Percentiles rank a stretch among this genome's conserved stretches.
phyloP scores from a whole-genome alignment of 305 asterid species.

The Solanum hybrid region DNA sequence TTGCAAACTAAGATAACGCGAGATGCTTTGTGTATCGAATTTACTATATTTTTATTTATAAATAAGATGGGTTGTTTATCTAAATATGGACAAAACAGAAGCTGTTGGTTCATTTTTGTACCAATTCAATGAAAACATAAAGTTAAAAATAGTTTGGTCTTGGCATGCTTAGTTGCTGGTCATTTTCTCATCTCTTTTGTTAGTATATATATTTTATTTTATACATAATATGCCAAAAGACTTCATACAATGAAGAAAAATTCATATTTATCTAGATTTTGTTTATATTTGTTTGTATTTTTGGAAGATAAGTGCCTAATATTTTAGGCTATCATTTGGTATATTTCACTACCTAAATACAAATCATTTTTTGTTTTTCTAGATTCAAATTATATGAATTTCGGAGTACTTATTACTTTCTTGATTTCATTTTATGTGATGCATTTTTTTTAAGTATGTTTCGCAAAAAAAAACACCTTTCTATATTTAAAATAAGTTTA shows the following conservation, averaged over 20 bases:
- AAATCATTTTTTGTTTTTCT: neutral
- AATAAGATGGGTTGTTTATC: neutral
- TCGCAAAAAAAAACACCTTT: neutral
- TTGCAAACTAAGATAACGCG: rapidly evolving
- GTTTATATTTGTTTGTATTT: neutral
- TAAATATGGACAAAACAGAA: neutral
- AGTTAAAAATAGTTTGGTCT: neutral
- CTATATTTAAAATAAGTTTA: neutral
- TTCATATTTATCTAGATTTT: neutral
- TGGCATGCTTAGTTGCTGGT: neutral
- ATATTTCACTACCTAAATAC: neutral
- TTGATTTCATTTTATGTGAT: neutral
- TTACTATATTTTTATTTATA: neutral
- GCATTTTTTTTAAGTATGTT: neutral
- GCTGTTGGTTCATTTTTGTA: neutral
- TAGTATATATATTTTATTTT: neutral
- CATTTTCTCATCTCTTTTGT: neutral
- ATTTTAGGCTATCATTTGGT: neutral
- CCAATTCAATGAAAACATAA: neutral
- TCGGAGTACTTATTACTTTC: neutral
- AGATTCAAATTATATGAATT: neutral
- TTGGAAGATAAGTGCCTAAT: neutral
- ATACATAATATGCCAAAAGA: neutral
- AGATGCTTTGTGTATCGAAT: neutral
- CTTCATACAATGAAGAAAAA: neutral